Evolutionary conservation across 148 eudicot species (phyloP), one percentile per base, ranked within the genome.

Genomic region (Nyssa sinensis): DNA sequence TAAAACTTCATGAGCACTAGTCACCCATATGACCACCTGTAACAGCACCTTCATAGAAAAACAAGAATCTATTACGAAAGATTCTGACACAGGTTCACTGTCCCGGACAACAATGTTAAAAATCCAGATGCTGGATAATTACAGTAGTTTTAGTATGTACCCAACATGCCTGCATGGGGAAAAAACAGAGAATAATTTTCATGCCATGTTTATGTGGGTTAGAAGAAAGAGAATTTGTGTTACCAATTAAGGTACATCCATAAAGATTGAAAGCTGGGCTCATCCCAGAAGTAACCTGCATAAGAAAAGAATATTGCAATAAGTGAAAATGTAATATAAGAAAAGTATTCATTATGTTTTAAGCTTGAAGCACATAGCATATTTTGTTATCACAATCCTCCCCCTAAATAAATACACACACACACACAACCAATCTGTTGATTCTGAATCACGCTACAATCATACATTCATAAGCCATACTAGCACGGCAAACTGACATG

Each of bases 201-300:
- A 60, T 11, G 5, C 24, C 55, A 74, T 31, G 24, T 66, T 23
- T 7, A 53, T n/a, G 66, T n/a, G 59, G 57, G 55, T 55, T n/a
- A 39, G 62, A 77, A 51, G 32, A 69, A 7, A 35, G 39, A 58
- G 31, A 35, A 17, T 23, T 75, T 35, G 64, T 57, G 74, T 58
- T 83, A 94, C 98, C 98, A 44, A 94, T 94, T 79, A 95, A 88
- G 71, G 96, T 92, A 86, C 98, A 92, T 69, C 98, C 98, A 74
- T 92, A 90, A 55, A 86, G 93, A 78, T 95, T 95, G 84, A 95
- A 90, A 39, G 84, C 84, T 75, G 98, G 98, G 75, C 89, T 92
- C 98, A 95, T 95, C 82, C 98, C 98, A 66, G 98, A 95, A 70
- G 98, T 89, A 63, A 95, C 93, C 98, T 94, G 77, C 62, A 30